Base-by-base conservation (phyloP, 2,329 filamentous ascomycete species). In the Aspergillus sp. region DNA sequence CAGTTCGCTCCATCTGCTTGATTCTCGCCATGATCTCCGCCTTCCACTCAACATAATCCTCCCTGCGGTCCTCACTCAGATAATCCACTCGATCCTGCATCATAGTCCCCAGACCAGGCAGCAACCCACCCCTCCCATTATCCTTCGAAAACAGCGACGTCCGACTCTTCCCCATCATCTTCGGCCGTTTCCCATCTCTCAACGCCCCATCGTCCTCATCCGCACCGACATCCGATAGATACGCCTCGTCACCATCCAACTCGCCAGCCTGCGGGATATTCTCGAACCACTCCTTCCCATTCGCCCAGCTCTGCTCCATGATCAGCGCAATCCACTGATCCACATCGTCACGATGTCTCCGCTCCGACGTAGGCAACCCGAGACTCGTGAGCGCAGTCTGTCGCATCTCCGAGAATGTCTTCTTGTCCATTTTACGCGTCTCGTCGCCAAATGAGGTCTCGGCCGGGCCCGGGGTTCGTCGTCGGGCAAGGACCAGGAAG, bases 201-300 rank as follows among this genome's bases (percentile, higher is more conserved):
- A 65, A 65, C 50, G 75, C 75, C n/a, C 71, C 68, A 7, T 71
- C 68, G 10, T 73, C 71, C 47, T 67, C 68, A n/a, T 73, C 74
- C 0, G 72, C 74, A 26, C 70, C 71, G 2, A 67, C 73, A 10
- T 75, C 75, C 12, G 68, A 74, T 20, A 69, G 57, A 29, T 70
- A 67, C n/a, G 71, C 68, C 4, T 68, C 72, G 47, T 76, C 73
- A 1, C 69, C 72, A 45, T 73, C 69, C 10, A 75, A 59, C 24
- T 72, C 74, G 4, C 68, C 75, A 7, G 74, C 75, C 62, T 67
- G 67, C 7, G 77, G 76, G 49, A 81, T 81, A 63, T 90, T 86
- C 29, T 81, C 76, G 60, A 90, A 90, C 89, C 89, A 91, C 67
- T 90, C 87, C 54, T 83, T 72, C 4, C 72, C 88, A 81, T 84